Percentiles rank a stretch among this genome's conserved stretches.
phyloP scores from a whole-genome alignment of 768 basidiomycete genomes.

The Baorangia bicolor region DNA sequence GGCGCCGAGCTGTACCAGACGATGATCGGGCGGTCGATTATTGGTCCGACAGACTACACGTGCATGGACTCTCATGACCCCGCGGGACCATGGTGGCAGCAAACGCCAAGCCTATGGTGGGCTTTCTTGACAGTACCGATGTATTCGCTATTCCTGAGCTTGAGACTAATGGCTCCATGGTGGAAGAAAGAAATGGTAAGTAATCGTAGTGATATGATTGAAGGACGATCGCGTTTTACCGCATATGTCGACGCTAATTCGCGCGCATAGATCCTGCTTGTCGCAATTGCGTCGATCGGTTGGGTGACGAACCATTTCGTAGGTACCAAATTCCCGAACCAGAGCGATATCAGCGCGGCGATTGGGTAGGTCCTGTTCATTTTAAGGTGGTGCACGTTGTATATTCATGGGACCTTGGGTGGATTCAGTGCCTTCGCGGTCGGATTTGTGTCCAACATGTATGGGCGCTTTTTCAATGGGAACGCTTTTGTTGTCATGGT shows the following conservation, averaged over 20 bases:
- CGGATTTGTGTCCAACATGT: slow-evolving; percentile 75
- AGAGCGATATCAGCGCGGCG: slow-evolving; percentile 76
- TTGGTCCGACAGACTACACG: slow-evolving; percentile 56
- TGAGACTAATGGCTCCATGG: slow-evolving; percentile 64
- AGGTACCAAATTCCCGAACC: slow-evolving; percentile 55
- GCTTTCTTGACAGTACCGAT: slow-evolving; percentile 73
- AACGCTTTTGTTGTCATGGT: slow-evolving; percentile 85
- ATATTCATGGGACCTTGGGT: not conserved
- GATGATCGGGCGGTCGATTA: slow-evolving; percentile 46
- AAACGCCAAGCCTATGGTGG: slow-evolving; percentile 70
- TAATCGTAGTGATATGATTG: not conserved
- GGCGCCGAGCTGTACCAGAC: slow-evolving; percentile 67
- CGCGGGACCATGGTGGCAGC: slow-evolving; percentile 69
- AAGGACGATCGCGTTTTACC: not conserved
- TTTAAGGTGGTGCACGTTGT: not conserved
- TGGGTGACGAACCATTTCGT: slow-evolving; percentile 78
- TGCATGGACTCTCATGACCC: slow-evolving; percentile 58
- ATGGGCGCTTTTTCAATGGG: slow-evolving; percentile 69
- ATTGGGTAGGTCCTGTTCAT: slow-evolving; percentile 48
- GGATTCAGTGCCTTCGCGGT: slow-evolving; percentile 67
- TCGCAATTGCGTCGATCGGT: slow-evolving; percentile 63
- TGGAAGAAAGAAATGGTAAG: slow-evolving; percentile 55
- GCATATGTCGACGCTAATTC: not conserved
- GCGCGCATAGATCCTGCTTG: slow-evolving; percentile 41
- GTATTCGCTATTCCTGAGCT: slow-evolving; percentile 63